phyloP scores from a whole-genome alignment of 2,329 filamentous ascomycete genomes.

The Epicoccum nigrum region DNA sequence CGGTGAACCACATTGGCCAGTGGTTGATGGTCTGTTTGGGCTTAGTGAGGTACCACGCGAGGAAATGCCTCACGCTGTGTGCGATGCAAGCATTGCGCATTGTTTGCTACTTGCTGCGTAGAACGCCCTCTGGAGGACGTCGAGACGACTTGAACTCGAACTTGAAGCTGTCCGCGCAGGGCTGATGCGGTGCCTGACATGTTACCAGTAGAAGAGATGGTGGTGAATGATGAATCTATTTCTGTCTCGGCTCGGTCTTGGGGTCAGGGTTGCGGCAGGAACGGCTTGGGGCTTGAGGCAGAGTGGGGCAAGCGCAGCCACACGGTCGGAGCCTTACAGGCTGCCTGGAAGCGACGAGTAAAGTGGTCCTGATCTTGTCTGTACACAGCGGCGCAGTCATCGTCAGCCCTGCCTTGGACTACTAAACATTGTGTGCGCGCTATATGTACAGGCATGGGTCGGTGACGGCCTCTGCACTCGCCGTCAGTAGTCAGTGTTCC shows the following conservation, averaged over 20 bases:
- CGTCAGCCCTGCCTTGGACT: slow-evolving; percentile 7
- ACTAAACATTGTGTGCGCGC: not conserved
- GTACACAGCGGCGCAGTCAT: slow-evolving; percentile 6
- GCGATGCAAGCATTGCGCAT: not conserved
- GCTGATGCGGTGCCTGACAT: slow-evolving; percentile 6
- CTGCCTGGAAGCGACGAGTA: slow-evolving; percentile 16
- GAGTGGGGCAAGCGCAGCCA: slow-evolving; percentile 22
- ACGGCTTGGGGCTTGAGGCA: slow-evolving; percentile 20
- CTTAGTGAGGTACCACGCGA: slow-evolving; percentile 2
- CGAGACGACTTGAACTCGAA: too few relatives aligned
- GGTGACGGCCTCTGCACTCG: not conserved
- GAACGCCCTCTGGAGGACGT: too few relatives aligned
- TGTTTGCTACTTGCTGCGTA: too few relatives aligned
- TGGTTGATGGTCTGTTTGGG: slow-evolving; percentile 6
- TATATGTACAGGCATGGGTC: not conserved
- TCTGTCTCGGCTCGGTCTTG: slow-evolving; percentile 16
- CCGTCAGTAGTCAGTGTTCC: not conserved
- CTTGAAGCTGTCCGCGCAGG: not conserved
- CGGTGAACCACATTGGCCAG: slow-evolving; percentile 11
- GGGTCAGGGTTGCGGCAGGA: slow-evolving; percentile 25
- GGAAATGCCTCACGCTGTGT: slow-evolving; percentile 1
- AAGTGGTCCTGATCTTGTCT: slow-evolving; percentile 2
- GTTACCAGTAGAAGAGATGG: not conserved
- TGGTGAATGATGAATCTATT: slow-evolving; percentile 8
- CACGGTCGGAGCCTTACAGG: slow-evolving; percentile 10